Evolutionary conservation across 768 basidiomycete species (phyloP).

Genomic region (Botryobasidium botryosum): DNA sequence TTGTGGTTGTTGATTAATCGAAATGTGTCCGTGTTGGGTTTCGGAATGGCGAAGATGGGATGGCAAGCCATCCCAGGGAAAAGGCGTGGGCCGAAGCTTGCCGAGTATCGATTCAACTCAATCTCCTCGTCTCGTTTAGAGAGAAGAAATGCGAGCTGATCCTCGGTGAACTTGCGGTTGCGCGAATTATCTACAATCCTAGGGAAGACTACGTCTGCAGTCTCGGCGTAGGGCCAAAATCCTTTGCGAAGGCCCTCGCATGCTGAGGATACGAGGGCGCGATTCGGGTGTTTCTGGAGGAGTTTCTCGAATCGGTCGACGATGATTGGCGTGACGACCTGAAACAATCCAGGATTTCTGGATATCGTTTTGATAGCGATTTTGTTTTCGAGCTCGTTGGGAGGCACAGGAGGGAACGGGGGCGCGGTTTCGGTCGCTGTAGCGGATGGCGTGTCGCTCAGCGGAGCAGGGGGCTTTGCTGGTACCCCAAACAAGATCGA

Average conservation of each 20-base stretch:
- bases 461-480: too few relatives aligned
- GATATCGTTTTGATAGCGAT: constrained; percentile 15
- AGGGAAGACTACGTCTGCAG: constrained; percentile 14
- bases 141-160: too few relatives aligned
- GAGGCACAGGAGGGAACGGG: constrained; percentile 4
- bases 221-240: constrained; percentile 30
- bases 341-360: constrained; percentile 20
- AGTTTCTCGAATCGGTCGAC: constrained; percentile 19
- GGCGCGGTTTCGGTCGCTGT: too few relatives aligned
- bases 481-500: too few relatives aligned
- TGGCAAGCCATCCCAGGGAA: constrained; percentile 29
- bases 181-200: constrained; percentile 17
- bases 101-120: too few relatives aligned
- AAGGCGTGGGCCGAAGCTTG: constrained; percentile 22
- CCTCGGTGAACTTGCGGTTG: too few relatives aligned
- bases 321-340: constrained; percentile 24
- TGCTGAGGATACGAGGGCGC: constrained; percentile 23
- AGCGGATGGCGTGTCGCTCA: too few relatives aligned
- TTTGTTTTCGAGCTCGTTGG: constrained; percentile 9
- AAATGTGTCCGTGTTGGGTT: constrained; percentile 20
- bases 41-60: constrained; percentile 26
- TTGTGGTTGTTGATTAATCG: constrained; percentile 27
- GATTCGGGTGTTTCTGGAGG: constrained; percentile 24
- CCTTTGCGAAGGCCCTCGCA: constrained; percentile 20
- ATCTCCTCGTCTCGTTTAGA: too few relatives aligned